Base-by-base conservation (phyloP, 106 monocot genomes). In the Chionographis japonica region DNA sequence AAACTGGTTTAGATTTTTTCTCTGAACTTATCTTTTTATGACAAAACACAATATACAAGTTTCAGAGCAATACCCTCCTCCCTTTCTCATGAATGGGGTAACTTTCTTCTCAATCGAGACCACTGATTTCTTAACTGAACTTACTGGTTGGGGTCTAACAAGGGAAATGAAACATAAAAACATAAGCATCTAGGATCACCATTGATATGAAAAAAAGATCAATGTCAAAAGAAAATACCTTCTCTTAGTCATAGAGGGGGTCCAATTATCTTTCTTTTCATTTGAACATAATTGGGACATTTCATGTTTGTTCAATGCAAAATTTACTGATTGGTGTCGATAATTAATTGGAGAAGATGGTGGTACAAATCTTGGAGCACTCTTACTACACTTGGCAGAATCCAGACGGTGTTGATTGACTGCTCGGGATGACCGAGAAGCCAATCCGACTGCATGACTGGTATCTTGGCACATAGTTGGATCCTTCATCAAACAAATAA, bases 401-500 rank as follows among this genome's bases (percentile, higher is more conserved):
- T 69, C 71, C 60, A 10, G 9, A 12, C 27, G 18, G 6, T 71
- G 35, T 53, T 60, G 61, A 80, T 87, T 88, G 42, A 60, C 61
- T 40, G 54, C 62, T 37, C 80, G 75, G 60, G 75, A 84, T 54
- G 84, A 81, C 41, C 84, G 81, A 73, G 84, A 88, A 67, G 84
- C 81, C 68, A 81, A 68, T 8, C 69, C 65, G 14, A 84, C 65
- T 37, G 66, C 73, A 61, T 65, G 69, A 58, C 73, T 56, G 8
- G 81, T 76, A 72, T 81, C 84, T 73, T 77, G 84, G 50, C 81
- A 84, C 15, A 51, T 19, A 20, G 13, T 63, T 55, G 77, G 78
- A 37, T 75, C 78, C 88, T 88, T 52, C 51, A 66, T 50, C 2
- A 72, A 51, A 54, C 0, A 36, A 59, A 15, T 9, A 61, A 58